These are phyloP conservation scores for Metschnikowia arizonensis DNA, from an alignment of 805 yeast genomes.

Conservation along the genomic window DNA sequence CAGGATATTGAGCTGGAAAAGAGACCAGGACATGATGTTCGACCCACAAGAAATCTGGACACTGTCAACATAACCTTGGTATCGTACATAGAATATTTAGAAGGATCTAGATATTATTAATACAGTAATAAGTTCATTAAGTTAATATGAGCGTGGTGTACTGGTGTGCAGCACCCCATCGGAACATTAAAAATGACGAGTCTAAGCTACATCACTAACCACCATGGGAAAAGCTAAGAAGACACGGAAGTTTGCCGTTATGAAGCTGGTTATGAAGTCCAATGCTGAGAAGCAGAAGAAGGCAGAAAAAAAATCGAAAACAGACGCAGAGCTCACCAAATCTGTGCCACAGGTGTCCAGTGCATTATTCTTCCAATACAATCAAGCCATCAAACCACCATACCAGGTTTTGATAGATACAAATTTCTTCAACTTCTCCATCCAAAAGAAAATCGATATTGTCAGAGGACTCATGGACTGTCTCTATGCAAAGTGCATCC, in stretches of 20 bases:
- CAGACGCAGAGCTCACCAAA: conserved; percentile 64
- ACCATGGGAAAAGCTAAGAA: conserved; percentile 94
- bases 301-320: conserved; percentile 28
- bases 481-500: conserved; percentile 90
- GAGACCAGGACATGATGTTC: conserved; percentile 18
- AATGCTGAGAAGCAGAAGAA: conserved; percentile 53
- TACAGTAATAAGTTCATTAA: too few relatives aligned
- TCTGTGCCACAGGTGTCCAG: conserved; percentile 87
- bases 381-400: conserved; percentile 95
- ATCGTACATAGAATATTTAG: background rate
- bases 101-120: background rate
- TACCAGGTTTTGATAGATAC: conserved; percentile 95
- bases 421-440: conserved; percentile 92
- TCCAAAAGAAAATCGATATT: conserved; percentile 90
- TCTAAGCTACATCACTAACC: background rate
- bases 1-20: conserved; percentile 37
- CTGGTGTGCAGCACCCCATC: conserved; percentile 12
- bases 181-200: background rate
- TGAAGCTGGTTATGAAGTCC: conserved; percentile 73
- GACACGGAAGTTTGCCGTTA: conserved; percentile 93
- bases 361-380: conserved; percentile 90
- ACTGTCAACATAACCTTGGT: background rate
- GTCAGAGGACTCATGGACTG: conserved; percentile 98
- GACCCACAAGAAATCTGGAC: conserved; percentile 19
- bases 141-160: too few relatives aligned